Conservation (phyloP, 2,329 filamentous ascomycete genomes). For the Lasiodiplodia gonubiensis region DNA sequence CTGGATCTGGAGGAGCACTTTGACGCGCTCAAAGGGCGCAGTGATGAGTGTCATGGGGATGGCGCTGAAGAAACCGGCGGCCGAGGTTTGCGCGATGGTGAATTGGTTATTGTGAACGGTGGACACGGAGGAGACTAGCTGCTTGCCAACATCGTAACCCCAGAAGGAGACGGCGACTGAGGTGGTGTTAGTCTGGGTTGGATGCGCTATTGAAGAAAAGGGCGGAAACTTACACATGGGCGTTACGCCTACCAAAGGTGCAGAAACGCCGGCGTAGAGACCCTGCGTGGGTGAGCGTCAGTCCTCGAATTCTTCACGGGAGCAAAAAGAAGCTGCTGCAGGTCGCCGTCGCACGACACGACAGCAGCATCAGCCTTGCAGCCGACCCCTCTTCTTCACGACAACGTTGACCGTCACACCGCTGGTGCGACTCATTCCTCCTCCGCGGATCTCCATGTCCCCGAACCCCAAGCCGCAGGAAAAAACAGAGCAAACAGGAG, state of each 20-base stretch:
- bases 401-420: neutral
- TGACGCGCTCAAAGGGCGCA: slow-evolving; percentile 98
- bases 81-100: slow-evolving; percentile 84
- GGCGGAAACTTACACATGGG: slow-evolving; percentile 84
- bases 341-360: slow-evolving; percentile 11
- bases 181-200: slow-evolving; percentile 31
- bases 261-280: slow-evolving; percentile 95
- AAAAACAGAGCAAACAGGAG: slow-evolving; percentile 16
- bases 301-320: neutral
- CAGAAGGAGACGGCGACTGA: slow-evolving; percentile 71
- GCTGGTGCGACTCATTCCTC: neutral
- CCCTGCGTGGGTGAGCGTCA: slow-evolving; percentile 58
- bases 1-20: slow-evolving; percentile 97
- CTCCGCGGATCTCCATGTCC: neutral
- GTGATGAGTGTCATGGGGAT: slow-evolving; percentile 98
- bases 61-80: slow-evolving; percentile 92
- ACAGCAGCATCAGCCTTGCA: neutral
- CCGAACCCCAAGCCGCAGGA: neutral
- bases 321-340: neutral
- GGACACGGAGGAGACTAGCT: slow-evolving; percentile 74
- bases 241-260: slow-evolving; percentile 92
- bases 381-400: neutral
- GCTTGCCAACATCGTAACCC: slow-evolving; percentile 95
- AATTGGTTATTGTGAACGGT: slow-evolving; percentile 72
- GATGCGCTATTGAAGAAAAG: too few species aligned